Evolutionary conservation across 129 eudicot genomes (phyloP).

Genomic region (Apium graveolens): DNA sequence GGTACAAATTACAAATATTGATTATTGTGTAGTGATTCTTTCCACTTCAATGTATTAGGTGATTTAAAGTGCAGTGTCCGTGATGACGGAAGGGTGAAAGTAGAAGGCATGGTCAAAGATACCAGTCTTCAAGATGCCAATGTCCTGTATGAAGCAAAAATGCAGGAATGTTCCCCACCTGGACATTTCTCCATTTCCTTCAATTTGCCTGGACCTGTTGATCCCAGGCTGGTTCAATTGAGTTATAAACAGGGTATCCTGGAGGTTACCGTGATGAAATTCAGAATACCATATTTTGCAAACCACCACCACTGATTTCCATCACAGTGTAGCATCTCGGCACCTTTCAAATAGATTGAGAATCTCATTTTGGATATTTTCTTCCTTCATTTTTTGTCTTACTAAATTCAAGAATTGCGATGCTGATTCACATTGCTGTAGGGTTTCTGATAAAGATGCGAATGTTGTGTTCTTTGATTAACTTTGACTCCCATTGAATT

Average conservation of each 20-base stretch:
- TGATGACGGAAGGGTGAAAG: conserved; percentile 44
- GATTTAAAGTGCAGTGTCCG: conserved; percentile 33
- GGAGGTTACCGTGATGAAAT: conserved; percentile 49
- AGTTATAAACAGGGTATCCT: conserved; percentile 48
- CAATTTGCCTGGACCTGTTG: conserved; percentile 67
- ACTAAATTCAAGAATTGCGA: not conserved
- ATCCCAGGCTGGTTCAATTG: conserved; percentile 41
- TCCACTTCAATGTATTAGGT: conserved; percentile 29
- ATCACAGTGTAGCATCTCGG: not conserved
- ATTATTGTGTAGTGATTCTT: not conserved
- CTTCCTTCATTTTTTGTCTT: not conserved
- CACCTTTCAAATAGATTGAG: not conserved
- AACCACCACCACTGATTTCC: not conserved
- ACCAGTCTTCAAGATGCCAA: conserved; percentile 23
- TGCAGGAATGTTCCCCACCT: conserved; percentile 45
- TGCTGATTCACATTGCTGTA: not conserved
- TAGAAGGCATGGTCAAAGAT: conserved; percentile 33
- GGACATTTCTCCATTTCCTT: conserved; percentile 55
- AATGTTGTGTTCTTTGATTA: not conserved
- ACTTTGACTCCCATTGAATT: not conserved
- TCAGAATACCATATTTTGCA: conserved; percentile 17
- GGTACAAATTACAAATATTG: not conserved
- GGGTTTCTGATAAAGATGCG: not conserved
- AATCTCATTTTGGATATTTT: not conserved
- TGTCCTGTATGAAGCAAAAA: conserved; percentile 27